Percentiles rank a stretch among this genome's conserved stretches.
Evolutionary conservation across 768 basidiomycete genomes (phyloP).

Genomic region (Rhizopogon salebrosus): DNA sequence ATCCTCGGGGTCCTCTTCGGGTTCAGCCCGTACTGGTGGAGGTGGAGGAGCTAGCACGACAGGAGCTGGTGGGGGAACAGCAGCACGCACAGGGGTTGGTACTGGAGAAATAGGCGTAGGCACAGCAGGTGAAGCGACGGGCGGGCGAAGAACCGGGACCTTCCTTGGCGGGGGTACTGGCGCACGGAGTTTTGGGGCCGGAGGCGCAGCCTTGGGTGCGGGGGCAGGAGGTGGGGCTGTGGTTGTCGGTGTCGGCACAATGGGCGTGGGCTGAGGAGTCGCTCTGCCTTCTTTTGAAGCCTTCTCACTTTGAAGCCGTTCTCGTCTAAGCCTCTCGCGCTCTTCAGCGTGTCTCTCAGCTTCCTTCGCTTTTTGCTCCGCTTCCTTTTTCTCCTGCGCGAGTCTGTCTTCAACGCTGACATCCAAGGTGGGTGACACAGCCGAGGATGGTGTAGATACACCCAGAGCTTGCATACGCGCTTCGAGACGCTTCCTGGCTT

Average conservation of each 20-base stretch:
- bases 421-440: conserved; percentile 51
- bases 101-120: conserved; percentile 20
- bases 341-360: conserved; percentile 83
- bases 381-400: conserved; percentile 82
- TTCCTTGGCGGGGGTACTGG: conserved; percentile 32
- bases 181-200: conserved; percentile 32
- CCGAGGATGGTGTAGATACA: conserved; percentile 41
- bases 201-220: conserved; percentile 25
- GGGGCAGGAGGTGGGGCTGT: conserved; percentile 39
- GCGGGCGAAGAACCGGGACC: conserved; percentile 4
- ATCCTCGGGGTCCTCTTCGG: conserved; percentile 74
- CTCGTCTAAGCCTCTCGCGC: conserved; percentile 64
- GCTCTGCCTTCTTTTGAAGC: conserved; percentile 47
- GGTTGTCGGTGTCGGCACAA: conserved; percentile 37
- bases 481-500: conserved; percentile 78
- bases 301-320: conserved; percentile 73
- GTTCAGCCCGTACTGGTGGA: conserved; percentile 28
- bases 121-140: conserved; percentile 18
- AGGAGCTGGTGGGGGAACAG: conserved; percentile 15
- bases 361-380: conserved; percentile 73
- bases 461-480: conserved; percentile 85
- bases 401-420: conserved; percentile 81
- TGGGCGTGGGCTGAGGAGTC: conserved; percentile 32
- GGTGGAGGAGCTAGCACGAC: conserved; percentile 17
- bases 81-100: conserved; percentile 19